A percentile compares a stretch with the other conserved stretches of the same genome.
Evolutionary conservation across 2,329 filamentous ascomycete genomes (phyloP).

Genomic region (Sporothrix humicola): DNA sequence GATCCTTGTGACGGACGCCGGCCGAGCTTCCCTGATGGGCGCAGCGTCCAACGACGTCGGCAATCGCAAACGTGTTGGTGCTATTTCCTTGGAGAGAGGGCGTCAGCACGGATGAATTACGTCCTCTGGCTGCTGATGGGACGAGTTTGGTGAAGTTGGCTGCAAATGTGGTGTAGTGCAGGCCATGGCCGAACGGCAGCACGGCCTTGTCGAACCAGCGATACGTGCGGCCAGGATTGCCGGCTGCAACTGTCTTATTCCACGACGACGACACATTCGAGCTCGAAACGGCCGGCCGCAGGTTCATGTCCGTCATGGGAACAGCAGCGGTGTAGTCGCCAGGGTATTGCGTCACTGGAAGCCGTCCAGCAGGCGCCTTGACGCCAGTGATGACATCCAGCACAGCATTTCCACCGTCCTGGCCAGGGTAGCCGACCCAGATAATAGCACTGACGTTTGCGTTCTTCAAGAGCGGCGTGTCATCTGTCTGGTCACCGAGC

Average conservation of each 20-base stretch:
- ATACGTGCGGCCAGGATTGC: constrained; percentile 60
- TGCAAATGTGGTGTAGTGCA: constrained; percentile 64
- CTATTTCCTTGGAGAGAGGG: background rate
- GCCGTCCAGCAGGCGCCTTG: constrained; percentile 57
- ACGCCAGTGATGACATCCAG: constrained; percentile 60
- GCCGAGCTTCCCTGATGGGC: constrained; percentile 44
- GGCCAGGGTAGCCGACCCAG: constrained; percentile 66
- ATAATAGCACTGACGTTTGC: constrained; percentile 57
- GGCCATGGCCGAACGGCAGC: constrained; percentile 60
- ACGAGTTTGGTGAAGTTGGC: constrained; percentile 33
- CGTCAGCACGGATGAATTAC: background rate
- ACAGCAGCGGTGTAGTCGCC: constrained; percentile 56
- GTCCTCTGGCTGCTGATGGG: background rate
- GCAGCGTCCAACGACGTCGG: constrained; percentile 40
- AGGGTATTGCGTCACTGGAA: constrained; percentile 64
- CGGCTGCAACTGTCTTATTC: background rate
- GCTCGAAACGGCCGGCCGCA: constrained; percentile 47
- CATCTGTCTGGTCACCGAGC: constrained; percentile 60
- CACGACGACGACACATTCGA: background rate
- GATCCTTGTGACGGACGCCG: constrained; percentile 27
- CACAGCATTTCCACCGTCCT: constrained; percentile 62
- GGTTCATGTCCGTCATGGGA: constrained; percentile 61
- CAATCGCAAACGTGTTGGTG: background rate
- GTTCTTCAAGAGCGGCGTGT: constrained; percentile 54
- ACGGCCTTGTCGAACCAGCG: constrained; percentile 62